Evolutionary conservation across 257 asterid genomes (phyloP).

Genomic region (Solanum acaule): DNA sequence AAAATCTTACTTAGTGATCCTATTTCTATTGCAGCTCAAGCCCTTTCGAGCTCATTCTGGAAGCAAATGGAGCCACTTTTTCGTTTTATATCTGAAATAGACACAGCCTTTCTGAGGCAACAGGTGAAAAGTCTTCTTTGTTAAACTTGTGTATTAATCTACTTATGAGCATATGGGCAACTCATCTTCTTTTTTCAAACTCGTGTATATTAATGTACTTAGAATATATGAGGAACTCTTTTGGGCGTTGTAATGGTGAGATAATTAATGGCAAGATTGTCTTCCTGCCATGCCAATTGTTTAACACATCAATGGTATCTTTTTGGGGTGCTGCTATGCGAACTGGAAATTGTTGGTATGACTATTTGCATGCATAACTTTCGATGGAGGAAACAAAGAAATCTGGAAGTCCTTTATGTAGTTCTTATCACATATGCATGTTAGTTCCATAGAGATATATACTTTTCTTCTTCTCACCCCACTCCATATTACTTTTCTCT

Average conservation of each 20-base stretch:
- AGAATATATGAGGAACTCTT: not conserved
- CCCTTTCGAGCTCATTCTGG: slow-evolving; percentile 76
- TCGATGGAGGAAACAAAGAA: not conserved
- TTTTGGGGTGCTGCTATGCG: not conserved
- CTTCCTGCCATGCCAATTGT: not conserved
- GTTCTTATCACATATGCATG: not conserved
- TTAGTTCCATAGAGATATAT: not conserved
- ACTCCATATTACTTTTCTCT: not conserved
- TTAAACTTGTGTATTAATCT: not conserved
- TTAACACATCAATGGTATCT: not conserved
- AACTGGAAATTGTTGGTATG: not conserved
- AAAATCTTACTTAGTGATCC: not conserved
- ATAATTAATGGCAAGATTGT: not conserved
- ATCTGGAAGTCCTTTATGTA: not conserved
- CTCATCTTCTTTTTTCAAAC: not conserved
- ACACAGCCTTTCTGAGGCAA: slow-evolving; percentile 52
- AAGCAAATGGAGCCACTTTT: slow-evolving; percentile 68
- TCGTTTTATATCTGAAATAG: slow-evolving; percentile 60
- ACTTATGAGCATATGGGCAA: not conserved
- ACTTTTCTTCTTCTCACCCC: not conserved
- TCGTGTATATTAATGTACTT: not conserved
- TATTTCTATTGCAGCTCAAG: slow-evolving; percentile 47
- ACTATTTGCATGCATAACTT: not conserved
- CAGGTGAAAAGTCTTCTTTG: slow-evolving; percentile 41
- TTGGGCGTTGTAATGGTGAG: not conserved